These are phyloP conservation scores for Colletotrichum chlorophyti DNA, from an alignment of 2,329 filamentous ascomycete species.

Conservation along the genomic window DNA sequence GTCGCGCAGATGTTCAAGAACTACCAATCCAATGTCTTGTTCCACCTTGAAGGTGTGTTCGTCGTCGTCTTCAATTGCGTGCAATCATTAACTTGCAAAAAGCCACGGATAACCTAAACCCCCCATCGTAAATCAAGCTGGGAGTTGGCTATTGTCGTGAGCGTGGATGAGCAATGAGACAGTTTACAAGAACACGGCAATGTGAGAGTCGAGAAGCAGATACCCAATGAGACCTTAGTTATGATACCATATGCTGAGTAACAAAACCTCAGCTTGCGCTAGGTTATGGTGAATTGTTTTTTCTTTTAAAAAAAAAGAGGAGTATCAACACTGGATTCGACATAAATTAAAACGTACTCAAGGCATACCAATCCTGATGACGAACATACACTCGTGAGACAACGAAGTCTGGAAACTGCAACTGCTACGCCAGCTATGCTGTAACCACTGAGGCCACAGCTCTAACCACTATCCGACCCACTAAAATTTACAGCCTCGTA, in stretches of 20 bases:
- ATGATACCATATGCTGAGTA: no score
- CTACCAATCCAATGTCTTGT: slow-evolving; percentile 96
- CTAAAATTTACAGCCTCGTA: slow-evolving; percentile 36
- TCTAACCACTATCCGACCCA: slow-evolving; percentile 12
- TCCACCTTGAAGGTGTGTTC: slow-evolving; percentile 87
- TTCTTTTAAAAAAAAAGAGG: no score
- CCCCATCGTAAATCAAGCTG: slow-evolving; percentile 65
- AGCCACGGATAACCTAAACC: slow-evolving; percentile 63
- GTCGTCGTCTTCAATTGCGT: neutral
- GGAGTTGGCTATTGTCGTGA: neutral
- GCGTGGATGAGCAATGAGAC: slow-evolving; percentile 19
- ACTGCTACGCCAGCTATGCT: no score
- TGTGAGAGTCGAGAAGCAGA: neutral
- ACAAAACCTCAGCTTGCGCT: no score
- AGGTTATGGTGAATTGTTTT: no score
- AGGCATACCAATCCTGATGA: no score
- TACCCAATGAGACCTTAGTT: slow-evolving; percentile 6
- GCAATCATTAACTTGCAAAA: neutral
- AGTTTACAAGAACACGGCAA: neutral
- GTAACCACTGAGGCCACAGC: neutral
- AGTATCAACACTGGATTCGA: no score
- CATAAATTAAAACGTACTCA: no score
- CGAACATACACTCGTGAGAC: neutral
- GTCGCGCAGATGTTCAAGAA: slow-evolving; percentile 99
- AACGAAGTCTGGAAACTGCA: no score